A percentile compares a stretch with the other conserved stretches of the same genome.
Conservation (phyloP, 768 basidiomycete species). For the Mycena vulgaris region DNA sequence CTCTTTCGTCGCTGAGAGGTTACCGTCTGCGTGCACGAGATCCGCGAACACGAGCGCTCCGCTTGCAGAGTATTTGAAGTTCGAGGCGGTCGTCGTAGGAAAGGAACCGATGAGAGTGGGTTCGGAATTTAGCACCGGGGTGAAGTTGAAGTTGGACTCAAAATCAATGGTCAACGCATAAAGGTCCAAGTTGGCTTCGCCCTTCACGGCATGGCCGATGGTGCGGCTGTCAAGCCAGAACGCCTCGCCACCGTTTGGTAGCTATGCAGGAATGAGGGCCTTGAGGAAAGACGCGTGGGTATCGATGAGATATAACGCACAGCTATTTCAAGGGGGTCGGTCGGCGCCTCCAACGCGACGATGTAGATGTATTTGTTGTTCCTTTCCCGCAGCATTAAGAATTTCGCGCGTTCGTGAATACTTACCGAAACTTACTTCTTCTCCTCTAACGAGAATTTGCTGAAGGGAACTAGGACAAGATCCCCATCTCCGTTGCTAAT, state of each 20-base stretch:
- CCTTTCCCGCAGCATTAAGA: conserved; percentile 58
- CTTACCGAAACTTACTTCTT: conserved; percentile 72
- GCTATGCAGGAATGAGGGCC: conserved; percentile 44
- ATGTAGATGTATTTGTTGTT: conserved; percentile 80
- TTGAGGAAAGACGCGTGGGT: not conserved
- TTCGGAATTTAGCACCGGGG: conserved; percentile 71
- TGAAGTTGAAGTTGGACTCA: conserved; percentile 40
- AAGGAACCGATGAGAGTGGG: conserved; percentile 72
- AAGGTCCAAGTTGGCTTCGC: conserved; percentile 68
- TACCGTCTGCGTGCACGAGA: conserved; percentile 82
- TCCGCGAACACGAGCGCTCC: conserved; percentile 84
- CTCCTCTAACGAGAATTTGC: conserved; percentile 79
- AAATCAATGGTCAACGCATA: conserved; percentile 72
- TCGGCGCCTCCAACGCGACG: conserved; percentile 67
- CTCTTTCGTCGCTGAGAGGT: conserved; percentile 75
- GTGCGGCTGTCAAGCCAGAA: conserved; percentile 86
- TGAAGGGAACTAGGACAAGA: conserved; percentile 75
- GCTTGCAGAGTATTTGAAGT: conserved; percentile 73
- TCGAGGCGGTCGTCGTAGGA: conserved; percentile 76
- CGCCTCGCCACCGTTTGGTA: conserved; percentile 78
- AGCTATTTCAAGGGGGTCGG: conserved; percentile 68
- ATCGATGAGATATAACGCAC: conserved; percentile 47
- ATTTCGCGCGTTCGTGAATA: conserved; percentile 50
- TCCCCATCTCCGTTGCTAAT: conserved; percentile 77
- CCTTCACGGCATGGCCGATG: conserved; percentile 77